These are phyloP conservation scores for Pyrus pyrifolia DNA, from an alignment of 306 rosid genomes.

Conservation along the genomic window DNA sequence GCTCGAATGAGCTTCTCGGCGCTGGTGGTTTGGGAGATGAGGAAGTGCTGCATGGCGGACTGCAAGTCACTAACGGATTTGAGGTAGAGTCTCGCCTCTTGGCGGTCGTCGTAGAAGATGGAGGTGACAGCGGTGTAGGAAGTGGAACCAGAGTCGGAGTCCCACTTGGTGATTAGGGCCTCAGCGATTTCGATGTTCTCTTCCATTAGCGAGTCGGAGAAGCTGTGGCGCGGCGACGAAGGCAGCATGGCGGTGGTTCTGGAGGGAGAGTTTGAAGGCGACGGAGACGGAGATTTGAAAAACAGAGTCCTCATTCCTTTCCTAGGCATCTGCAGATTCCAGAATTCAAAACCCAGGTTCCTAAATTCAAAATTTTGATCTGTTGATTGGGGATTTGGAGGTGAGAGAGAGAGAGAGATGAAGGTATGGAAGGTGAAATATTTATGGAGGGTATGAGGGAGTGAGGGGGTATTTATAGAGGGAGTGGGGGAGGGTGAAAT, in stretches of 20 bases:
- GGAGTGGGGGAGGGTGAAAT: background rate
- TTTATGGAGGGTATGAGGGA: background rate
- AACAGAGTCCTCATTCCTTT: conserved; percentile 34
- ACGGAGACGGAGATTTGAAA: conserved; percentile 32
- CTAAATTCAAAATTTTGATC: background rate
- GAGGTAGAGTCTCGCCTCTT: conserved; percentile 58
- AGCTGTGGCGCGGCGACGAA: conserved; percentile 22
- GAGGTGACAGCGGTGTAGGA: conserved; percentile 4
- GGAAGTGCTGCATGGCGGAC: conserved; percentile 51
- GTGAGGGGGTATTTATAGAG: conserved; percentile 7
- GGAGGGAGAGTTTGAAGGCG: conserved; percentile 29
- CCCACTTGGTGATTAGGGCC: conserved; percentile 49
- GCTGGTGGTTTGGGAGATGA: conserved; percentile 24
- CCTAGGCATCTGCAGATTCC: conserved; percentile 11
- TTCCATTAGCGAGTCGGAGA: conserved; percentile 48
- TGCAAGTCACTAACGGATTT: conserved; percentile 49
- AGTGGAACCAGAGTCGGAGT: background rate
- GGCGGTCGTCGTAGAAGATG: conserved; percentile 46
- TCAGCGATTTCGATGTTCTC: conserved; percentile 57
- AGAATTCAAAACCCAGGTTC: background rate
- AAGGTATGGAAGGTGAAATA: background rate
- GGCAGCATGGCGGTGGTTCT: conserved; percentile 1
- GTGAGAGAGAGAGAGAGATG: background rate
- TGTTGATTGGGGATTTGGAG: too few species aligned
- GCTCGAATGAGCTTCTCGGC: conserved; percentile 40